Conservation (phyloP, 75 land plant genomes). For the Isoetes taiwanensis region DNA sequence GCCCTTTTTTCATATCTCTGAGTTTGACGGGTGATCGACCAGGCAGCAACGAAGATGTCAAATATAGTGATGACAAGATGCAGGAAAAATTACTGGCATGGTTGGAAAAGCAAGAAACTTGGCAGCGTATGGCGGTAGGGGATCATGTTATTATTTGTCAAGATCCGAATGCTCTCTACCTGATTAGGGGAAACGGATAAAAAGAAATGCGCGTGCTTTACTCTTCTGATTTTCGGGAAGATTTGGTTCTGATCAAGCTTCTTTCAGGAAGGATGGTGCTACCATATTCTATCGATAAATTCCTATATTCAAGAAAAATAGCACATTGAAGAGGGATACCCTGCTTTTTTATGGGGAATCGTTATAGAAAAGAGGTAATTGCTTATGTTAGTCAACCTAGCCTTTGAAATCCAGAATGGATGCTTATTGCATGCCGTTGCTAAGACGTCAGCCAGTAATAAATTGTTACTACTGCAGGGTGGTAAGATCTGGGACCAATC, state of each 20-base stretch:
- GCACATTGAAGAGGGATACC: slow-evolving; percentile 32
- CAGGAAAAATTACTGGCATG: slow-evolving; percentile 62
- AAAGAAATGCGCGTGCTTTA: slow-evolving; percentile 53
- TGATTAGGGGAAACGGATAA: slow-evolving; percentile 41
- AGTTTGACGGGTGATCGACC: slow-evolving; percentile 57
- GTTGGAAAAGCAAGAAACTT: slow-evolving; percentile 54
- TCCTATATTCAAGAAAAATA: slow-evolving; percentile 32
- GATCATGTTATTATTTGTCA: slow-evolving; percentile 81
- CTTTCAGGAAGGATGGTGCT: slow-evolving; percentile 74
- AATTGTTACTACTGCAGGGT: slow-evolving; percentile 60
- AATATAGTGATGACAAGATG: slow-evolving; percentile 54
- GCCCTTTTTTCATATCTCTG: slow-evolving; percentile 78
- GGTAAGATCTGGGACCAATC: slow-evolving; percentile 68
- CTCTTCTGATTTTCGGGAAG: slow-evolving; percentile 95
- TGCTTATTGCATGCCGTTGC: no score
- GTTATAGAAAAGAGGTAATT: slow-evolving; percentile 78
- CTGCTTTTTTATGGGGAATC: slow-evolving; percentile 85
- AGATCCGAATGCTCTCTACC: slow-evolving; percentile 73
- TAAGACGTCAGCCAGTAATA: no score
- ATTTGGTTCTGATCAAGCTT: slow-evolving; percentile 50
- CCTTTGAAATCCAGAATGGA: background rate
- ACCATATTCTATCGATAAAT: slow-evolving; percentile 66
- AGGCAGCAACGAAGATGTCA: background rate
- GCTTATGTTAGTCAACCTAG: background rate
- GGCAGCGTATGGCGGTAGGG: slow-evolving; percentile 52